Base-by-base conservation (phyloP, 768 basidiomycete genomes). In the Trametes punicea region DNA sequence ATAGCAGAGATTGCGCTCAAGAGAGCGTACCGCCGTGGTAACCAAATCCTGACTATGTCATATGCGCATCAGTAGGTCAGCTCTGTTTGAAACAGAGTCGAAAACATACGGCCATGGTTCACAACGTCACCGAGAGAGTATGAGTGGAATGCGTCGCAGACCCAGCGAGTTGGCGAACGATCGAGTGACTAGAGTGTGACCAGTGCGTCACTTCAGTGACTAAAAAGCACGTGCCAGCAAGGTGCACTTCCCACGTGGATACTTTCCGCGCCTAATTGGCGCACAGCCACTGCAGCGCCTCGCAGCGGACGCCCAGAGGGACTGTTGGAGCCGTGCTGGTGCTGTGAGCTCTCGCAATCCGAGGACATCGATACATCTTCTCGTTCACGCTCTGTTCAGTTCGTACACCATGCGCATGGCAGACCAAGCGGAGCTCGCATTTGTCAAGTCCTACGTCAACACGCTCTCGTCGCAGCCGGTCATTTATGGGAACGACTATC, bases 401-500 rank as follows among this genome's bases (percentile, higher is more conserved):
- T 5, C n/a, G 7, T 36, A 8, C 5, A 36, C n/a, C n/a, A n/a
- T n/a, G n/a, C n/a, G 1, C 5, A 36, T 78, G 78, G 80, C 87
- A 57, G 87, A 88, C 68, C 76, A 77, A 59, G 73, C 71, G 38
- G 81, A 82, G 55, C 70, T 74, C 54, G 78, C 84, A 8, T 90
- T 92, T 67, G 81, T 85, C 39, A 84, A 79, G 64, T 80, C 79
- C 2, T 84, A 87, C 59, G 68, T 83, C 53, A 84, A 82, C 59
- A 83, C 81, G 11, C 66, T 93, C 62, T 76, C 82, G 0, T 73
- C 77, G 2, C 87, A 90, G 68, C 85, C 87, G 23, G 77, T 92
- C 54, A 76, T 74, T 3, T 92, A 84, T 65, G 70, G 74, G 34
- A 82, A 92, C 71, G 85, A 90, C 71, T 91, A 88, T 70, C 87